These are phyloP conservation scores for Mycena polygramma DNA, from an alignment of 768 basidiomycete genomes.

Conservation along the genomic window DNA sequence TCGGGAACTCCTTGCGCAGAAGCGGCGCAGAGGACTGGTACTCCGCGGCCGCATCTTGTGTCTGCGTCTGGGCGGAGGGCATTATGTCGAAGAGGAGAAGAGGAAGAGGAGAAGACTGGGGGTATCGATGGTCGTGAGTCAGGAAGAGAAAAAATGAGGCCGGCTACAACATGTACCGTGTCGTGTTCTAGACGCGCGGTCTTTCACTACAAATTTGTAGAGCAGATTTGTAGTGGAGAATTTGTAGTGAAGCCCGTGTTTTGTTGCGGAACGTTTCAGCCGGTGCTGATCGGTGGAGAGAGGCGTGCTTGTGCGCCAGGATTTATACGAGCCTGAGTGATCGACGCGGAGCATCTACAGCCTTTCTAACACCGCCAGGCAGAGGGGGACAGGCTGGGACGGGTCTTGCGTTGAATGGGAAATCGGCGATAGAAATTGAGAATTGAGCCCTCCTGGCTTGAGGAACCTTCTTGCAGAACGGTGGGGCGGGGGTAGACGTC, in stretches of 20 bases:
- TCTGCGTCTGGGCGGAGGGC: not conserved
- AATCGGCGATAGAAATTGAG: conserved; percentile 22
- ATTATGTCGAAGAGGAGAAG: too few species aligned
- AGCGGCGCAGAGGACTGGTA: conserved; percentile 9
- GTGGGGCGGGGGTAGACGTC: not conserved
- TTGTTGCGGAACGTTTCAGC: too few species aligned
- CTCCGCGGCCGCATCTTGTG: not conserved
- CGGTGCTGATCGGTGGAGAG: not conserved
- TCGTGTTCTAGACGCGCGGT: too few species aligned
- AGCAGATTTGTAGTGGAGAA: conserved; percentile 2
- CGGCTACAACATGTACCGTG: too few species aligned
- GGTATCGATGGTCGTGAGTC: too few species aligned
- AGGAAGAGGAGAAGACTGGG: too few species aligned
- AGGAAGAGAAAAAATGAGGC: too few species aligned
- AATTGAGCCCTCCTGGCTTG: not conserved
- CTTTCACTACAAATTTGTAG: too few species aligned
- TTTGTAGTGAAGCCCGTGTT: too few species aligned
- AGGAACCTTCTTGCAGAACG: not conserved
- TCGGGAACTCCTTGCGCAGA: conserved; percentile 19
- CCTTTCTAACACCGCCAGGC: conserved; percentile 27
- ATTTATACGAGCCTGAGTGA: conserved; percentile 9
- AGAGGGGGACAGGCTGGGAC: not conserved
- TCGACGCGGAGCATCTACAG: conserved; percentile 22
- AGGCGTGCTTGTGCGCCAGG: not conserved
- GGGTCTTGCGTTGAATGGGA: too few species aligned